Base-by-base conservation (phyloP, 1,284 basidiomycete species). In the Marasmius oreades region DNA sequence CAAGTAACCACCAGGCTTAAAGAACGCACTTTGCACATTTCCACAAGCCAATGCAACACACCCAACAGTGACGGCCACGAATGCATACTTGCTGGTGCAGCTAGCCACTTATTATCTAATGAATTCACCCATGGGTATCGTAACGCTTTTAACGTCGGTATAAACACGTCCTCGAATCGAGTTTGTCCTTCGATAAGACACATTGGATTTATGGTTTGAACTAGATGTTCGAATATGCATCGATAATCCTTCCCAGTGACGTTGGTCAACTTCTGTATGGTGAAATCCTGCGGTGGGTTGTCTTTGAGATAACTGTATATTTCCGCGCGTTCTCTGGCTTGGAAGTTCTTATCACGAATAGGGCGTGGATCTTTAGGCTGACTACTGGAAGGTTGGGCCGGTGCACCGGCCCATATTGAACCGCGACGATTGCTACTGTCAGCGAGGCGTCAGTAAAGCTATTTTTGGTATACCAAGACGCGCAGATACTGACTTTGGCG, bases 11-110 rank as follows among this genome's bases (percentile, higher is more conserved):
- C 48, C 18, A 45, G 14, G 5, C 10, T 18, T 24, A 42, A 47
- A 43, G 39, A 24, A 67, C 77, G 44, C 58, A 92, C 92, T 74
- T 85, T 87, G 64, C 86, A 86, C 61, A 92, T 70, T 62, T 93
- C 89, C 1, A 89, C 88, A 14, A 96, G 73, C 94, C 93, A 96
- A 69, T 93, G 88, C 47, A 96, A 67, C 66, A 92, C 88, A 20
- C 89, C 93, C 16, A 95, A 73, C 16, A 95, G 69, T 14, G 81
- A 74, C 0, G 91, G 90, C 94, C 93, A 95, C 16, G 88, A 85
- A 69, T 91, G 88, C 74, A 88, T 86, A 57, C 86, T 88, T 0
- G 90, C 92, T 0, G 92, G 90, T 1, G 92, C 87, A 3, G 85
- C 85, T n/a, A 96, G 71, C 78, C 88, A 91, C 58, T 90, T 93